These are phyloP conservation scores for Pleurotus pulmonarius DNA, from an alignment of 768 basidiomycete species.

Conservation along the genomic window DNA sequence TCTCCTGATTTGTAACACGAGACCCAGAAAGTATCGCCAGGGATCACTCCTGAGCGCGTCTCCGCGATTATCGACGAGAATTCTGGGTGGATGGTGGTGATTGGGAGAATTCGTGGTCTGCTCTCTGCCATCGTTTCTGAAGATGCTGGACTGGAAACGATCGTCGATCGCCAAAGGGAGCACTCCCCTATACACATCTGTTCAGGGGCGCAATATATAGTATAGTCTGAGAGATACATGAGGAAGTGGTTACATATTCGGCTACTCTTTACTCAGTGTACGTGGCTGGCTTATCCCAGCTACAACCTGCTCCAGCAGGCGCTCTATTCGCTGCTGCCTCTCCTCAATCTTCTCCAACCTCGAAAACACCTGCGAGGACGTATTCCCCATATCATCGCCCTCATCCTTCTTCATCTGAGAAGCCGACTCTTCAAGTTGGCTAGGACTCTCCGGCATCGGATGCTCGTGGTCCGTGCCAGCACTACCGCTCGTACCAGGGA, in stretches of 20 bases:
- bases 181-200: too few species aligned
- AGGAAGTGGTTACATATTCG: too few species aligned
- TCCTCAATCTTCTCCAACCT: conserved; percentile 35
- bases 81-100: conserved; percentile 57
- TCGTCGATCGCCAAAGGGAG: too few species aligned
- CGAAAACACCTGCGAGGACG: conserved; percentile 2
- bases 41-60: conserved; percentile 52
- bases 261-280: conserved; percentile 9
- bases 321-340: conserved; percentile 44
- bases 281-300: conserved; percentile 2
- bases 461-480: conserved; percentile 10
- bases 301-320: conserved; percentile 34
- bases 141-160: too few species aligned
- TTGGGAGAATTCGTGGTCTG: conserved; percentile 32
- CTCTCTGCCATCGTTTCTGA: too few species aligned
- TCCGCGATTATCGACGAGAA: conserved; percentile 60
- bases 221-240: too few species aligned
- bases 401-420: conserved; percentile 18
- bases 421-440: conserved; percentile 15
- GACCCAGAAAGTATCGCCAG: conserved; percentile 66
- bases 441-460: conserved; percentile 10
- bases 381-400: conserved; percentile 11
- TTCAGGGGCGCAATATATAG: too few species aligned
- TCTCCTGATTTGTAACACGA: conserved; percentile 60
- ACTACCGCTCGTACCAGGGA: conserved; percentile 16